Evolutionary conservation across 495 filamentous ascomycete species (phyloP), one percentile per base, ranked within the genome.

Genomic region (Penicillium goetzii): DNA sequence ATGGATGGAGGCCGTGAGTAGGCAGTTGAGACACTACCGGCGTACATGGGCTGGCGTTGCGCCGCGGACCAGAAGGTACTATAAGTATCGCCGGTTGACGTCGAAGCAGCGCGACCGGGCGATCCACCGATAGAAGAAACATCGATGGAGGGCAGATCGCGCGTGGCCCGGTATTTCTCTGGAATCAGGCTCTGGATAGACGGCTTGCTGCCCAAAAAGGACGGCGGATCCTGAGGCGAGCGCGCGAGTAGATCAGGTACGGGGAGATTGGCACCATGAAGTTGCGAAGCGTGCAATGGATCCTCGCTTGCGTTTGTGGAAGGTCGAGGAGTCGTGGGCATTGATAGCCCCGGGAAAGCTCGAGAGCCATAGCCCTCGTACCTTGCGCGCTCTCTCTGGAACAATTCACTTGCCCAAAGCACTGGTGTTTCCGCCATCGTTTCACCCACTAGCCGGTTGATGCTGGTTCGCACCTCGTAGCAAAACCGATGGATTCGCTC

Each of bases 401-500:
- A 98, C 5, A 99, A 80, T 53, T 93, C 92, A 69, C 93, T 97
- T 0, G 93, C 92, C 92, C 92, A 97, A 4, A 98, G 75, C 3
- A 97, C 92, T 9, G 95, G 92, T 0, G 91, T 90, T 45, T 96
- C 92, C 47, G 92, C 78, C 71, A 97, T 87, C 58, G 88, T 92
- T 58, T 95, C 90, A 40, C 93, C 92, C 21, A 96, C 90, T 2
- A 99, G 81, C 72, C 92, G 94, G 69, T 84, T 89, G 74, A 97
- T 88, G 66, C 91, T 96, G 59, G 83, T 90, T 59, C 95, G 91
- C 26, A 99, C 84, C 71, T 98, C 95, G 52, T 93, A 88, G 72
- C 89, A 96, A 72, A 99, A 96, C 17, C 93, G 86, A 72, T 99
- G 95, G 56, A 99, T 96, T 38, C 95, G 81, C 77, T 99, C 95